phyloP scores from a whole-genome alignment of 129 eudicot genomes.

The Pittosporum tobira region DNA sequence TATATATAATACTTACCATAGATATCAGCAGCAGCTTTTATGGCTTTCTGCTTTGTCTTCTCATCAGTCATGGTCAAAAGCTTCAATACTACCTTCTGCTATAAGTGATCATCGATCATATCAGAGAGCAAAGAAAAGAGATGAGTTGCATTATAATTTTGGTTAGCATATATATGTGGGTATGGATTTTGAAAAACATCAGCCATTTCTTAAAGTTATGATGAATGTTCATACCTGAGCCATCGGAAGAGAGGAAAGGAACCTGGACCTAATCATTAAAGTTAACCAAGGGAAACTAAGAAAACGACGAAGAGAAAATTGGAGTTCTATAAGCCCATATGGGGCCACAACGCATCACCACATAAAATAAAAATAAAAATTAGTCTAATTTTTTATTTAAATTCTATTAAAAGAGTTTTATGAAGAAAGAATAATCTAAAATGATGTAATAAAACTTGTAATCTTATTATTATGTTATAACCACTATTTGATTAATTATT shows the following conservation, averaged over 20 bases:
- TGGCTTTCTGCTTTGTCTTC: constrained; percentile 85
- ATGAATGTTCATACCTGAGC: constrained; percentile 1
- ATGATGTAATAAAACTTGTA: too few species aligned
- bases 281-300: background rate
- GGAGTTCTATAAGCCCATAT: background rate
- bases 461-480: too few species aligned
- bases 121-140: background rate
- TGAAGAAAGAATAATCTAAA: too few species aligned
- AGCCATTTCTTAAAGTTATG: too few species aligned
- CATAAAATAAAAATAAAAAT: too few species aligned
- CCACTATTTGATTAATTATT: too few species aligned
- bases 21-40: constrained; percentile 97
- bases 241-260: background rate
- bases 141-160: too few species aligned
- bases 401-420: too few species aligned
- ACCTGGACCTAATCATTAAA: background rate
- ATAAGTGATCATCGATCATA: too few species aligned
- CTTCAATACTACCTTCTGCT: constrained; percentile 72
- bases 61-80: constrained; percentile 90
- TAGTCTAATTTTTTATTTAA: too few species aligned
- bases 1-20: constrained; percentile 53
- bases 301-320: background rate
- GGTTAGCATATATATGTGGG: background rate
- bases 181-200: background rate
- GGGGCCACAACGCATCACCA: too few species aligned